Evolutionary conservation across 1,284 basidiomycete genomes (phyloP).

Genomic region (Moniliella sp.): DNA sequence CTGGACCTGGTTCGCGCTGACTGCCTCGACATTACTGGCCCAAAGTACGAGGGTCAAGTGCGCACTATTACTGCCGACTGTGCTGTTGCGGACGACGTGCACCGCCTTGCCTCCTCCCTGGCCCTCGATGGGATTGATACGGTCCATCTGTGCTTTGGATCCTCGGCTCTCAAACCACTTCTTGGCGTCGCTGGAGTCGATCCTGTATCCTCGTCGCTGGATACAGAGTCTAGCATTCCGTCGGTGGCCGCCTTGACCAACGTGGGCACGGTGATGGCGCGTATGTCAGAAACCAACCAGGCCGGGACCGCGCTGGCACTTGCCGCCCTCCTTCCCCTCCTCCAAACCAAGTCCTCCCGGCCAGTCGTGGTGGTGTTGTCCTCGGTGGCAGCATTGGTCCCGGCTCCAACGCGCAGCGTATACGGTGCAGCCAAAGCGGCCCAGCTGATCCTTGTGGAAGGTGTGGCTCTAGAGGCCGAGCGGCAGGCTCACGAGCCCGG

Average conservation of each 20-base stretch:
- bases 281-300: conserved; percentile 36
- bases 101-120: conserved; percentile 25
- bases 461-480: conserved; percentile 49
- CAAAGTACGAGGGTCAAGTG: no score
- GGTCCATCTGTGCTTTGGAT: conserved; percentile 59
- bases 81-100: conserved; percentile 2
- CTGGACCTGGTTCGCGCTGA: conserved; percentile 46
- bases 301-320: conserved; percentile 38
- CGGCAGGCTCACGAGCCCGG: conserved; percentile 15
- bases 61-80: no score
- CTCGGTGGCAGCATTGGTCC: conserved; percentile 55
- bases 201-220: conserved; percentile 36
- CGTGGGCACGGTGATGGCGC: not conserved
- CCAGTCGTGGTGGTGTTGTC: conserved; percentile 62
- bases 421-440: conserved; percentile 69
- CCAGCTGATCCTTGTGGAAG: conserved; percentile 54
- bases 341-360: conserved; percentile 46
- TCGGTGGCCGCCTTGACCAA: not conserved
- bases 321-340: conserved; percentile 45
- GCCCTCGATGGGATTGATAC: conserved; percentile 67
- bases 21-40: conserved; percentile 36
- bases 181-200: conserved; percentile 50
- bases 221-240: not conserved
- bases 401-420: conserved; percentile 61
- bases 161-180: conserved; percentile 58